A percentile compares a stretch with the other conserved stretches of the same genome.
phyloP scores from a whole-genome alignment of 305 asterid species.

The Coffea humblotiana region DNA sequence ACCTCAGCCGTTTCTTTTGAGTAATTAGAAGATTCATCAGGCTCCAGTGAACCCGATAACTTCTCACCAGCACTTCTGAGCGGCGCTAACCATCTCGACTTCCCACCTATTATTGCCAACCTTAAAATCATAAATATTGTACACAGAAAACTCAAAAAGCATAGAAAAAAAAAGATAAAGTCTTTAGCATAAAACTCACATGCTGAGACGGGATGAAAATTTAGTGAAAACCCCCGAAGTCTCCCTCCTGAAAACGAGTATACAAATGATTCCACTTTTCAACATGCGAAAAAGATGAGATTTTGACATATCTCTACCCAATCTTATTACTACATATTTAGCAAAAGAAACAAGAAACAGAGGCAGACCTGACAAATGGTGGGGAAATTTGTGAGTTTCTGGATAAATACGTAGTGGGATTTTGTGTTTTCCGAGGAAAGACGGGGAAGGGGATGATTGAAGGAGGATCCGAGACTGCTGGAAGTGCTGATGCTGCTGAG shows the following conservation, averaged over 20 bases:
- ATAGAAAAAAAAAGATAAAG: background rate
- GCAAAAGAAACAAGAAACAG: too few species aligned
- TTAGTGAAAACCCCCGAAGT: conserved; percentile 25
- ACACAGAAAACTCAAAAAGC: background rate
- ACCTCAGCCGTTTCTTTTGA: conserved; percentile 48
- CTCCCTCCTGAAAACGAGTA: conserved; percentile 39
- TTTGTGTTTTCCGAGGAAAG: conserved; percentile 7
- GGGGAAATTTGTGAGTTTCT: conserved; percentile 4
- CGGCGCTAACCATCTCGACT: conserved; percentile 36
- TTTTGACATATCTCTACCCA: background rate
- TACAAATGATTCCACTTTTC: conserved; percentile 1
- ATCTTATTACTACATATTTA: too few species aligned
- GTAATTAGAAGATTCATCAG: conserved; percentile 33
- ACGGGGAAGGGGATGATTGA: conserved; percentile 22
- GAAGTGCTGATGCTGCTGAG: conserved; percentile 12
- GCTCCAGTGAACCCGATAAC: conserved; percentile 28
- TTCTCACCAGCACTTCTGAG: conserved; percentile 45
- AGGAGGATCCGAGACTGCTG: conserved; percentile 13
- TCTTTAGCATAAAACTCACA: conserved; percentile 30
- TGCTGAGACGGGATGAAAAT: conserved; percentile 19
- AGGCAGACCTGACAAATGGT: conserved; percentile 22
- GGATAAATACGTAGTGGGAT: conserved; percentile 17
- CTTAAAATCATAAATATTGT: background rate
- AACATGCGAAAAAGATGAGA: background rate
- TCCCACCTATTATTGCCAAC: conserved; percentile 39